A percentile compares a stretch with the other conserved stretches of the same genome.
Evolutionary conservation across 1,284 basidiomycete genomes (phyloP).

Genomic region (Papiliotrema flavescens): DNA sequence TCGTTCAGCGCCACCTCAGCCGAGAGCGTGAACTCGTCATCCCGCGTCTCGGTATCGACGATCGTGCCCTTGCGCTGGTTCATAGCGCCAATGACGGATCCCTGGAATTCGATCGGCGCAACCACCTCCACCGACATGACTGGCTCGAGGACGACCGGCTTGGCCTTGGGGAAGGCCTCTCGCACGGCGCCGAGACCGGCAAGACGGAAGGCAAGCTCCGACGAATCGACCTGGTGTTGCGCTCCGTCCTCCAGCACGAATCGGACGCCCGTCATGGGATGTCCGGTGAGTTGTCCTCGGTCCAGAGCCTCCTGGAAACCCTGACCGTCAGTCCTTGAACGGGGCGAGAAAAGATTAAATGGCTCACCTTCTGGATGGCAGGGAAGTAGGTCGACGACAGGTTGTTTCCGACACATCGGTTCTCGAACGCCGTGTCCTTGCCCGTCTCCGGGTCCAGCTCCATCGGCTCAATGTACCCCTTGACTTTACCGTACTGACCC

Average conservation of each 20-base stretch:
- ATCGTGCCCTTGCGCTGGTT: slow-evolving; percentile 94
- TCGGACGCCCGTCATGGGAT: slow-evolving; percentile 79
- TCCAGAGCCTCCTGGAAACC: slow-evolving; percentile 94
- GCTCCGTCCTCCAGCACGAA: slow-evolving; percentile 90
- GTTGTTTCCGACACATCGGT: slow-evolving; percentile 84
- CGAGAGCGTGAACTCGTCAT: slow-evolving; percentile 90
- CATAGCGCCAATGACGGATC: slow-evolving; percentile 89
- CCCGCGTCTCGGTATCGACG: slow-evolving; percentile 91
- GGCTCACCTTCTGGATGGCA: slow-evolving; percentile 80
- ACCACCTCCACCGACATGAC: slow-evolving; percentile 99
- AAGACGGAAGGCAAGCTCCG: slow-evolving; percentile 90
- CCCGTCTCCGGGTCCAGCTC: slow-evolving; percentile 71
- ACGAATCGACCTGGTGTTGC: slow-evolving; percentile 94
- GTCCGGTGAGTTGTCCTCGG: slow-evolving; percentile 87
- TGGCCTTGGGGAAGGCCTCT: slow-evolving; percentile 76
- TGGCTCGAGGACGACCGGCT: slow-evolving; percentile 86
- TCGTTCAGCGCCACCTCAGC: slow-evolving; percentile 95
- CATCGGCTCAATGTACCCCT: slow-evolving; percentile 91
- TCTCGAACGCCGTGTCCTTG: slow-evolving; percentile 85
- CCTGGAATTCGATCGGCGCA: slow-evolving; percentile 95
- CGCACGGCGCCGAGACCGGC: slow-evolving; percentile 89
- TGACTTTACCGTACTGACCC: slow-evolving; percentile 92
- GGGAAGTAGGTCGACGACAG: slow-evolving; percentile 91
- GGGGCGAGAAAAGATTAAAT: neutral
- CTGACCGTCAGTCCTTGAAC: slow-evolving; percentile 47